A percentile compares a stretch with the other conserved stretches of the same genome.
These are phyloP conservation scores for Omphalotus guepiniiformis DNA, from an alignment of 768 basidiomycete species.

Conservation along the genomic window DNA sequence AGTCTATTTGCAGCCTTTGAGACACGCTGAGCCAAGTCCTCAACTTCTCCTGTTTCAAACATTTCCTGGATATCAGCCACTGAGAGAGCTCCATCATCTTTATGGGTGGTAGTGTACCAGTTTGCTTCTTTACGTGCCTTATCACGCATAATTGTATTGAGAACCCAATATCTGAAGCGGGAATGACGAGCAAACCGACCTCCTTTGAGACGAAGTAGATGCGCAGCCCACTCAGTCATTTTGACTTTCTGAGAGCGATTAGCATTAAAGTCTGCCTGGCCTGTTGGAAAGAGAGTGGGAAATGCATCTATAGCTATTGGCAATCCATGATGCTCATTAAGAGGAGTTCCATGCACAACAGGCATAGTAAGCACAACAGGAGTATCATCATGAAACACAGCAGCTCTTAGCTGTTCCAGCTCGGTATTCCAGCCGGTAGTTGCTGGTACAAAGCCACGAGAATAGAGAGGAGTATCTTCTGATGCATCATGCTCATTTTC, in stretches of 20 bases:
- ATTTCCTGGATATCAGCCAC: too few species aligned
- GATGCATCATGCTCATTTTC: neutral
- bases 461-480: neutral
- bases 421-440: neutral
- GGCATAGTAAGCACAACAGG: too few species aligned
- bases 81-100: too few species aligned
- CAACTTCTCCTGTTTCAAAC: neutral
- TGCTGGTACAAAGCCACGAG: too few species aligned
- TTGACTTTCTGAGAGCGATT: neutral
- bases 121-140: neutral
- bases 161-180: too few species aligned
- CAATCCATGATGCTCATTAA: neutral
- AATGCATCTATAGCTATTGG: slow-evolving; percentile 4
- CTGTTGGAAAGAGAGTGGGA: slow-evolving; percentile 2
- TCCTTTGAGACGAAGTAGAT: slow-evolving; percentile 1
- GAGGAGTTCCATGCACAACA: neutral
- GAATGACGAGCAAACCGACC: slow-evolving; percentile 4
- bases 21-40: neutral
- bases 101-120: too few species aligned
- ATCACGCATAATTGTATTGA: slow-evolving; percentile 3
- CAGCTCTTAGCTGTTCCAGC: too few species aligned
- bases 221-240: slow-evolving; percentile 1
- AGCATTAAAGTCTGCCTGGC: slow-evolving; percentile 1
- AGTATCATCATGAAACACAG: too few species aligned
- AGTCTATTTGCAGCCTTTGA: too few species aligned